Percentiles rank a stretch among this genome's conserved stretches.
These are phyloP conservation scores for Coelastrella sp. DNA, from an alignment of 139 green algal species.

Conservation along the genomic window DNA sequence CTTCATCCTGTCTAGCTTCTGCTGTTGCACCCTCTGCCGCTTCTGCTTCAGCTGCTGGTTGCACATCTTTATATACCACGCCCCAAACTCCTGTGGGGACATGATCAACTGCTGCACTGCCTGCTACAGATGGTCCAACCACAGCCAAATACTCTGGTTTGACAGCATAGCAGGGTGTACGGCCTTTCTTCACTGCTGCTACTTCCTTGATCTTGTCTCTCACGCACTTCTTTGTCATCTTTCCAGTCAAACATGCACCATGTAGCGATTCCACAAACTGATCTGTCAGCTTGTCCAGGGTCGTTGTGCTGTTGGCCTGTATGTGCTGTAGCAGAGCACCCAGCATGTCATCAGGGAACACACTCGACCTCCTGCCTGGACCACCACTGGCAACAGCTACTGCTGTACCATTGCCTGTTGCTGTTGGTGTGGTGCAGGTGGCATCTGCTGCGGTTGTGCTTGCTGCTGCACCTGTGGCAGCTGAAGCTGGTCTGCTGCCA, in stretches of 20 bases:
- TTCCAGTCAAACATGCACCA: constrained; percentile 8
- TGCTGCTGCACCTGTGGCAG: constrained; percentile 15
- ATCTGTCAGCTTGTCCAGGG: constrained; percentile 54
- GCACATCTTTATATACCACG: neutral
- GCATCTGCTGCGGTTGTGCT: neutral
- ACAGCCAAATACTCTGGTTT: constrained; percentile 25
- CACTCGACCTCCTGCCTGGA: neutral
- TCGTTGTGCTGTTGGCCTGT: constrained; percentile 20
- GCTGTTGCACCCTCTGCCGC: neutral
- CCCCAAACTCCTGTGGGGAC: neutral
- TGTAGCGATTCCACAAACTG: constrained; percentile 56
- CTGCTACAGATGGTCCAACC: neutral
- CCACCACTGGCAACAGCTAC: neutral
- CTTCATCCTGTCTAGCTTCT: no score
- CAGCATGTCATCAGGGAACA: constrained; percentile 50
- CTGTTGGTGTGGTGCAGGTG: neutral
- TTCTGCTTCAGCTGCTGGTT: neutral
- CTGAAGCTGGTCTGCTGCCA: neutral
- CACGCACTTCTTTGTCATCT: constrained; percentile 66
- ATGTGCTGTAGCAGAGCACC: constrained; percentile 57
- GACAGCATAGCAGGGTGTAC: constrained; percentile 1
- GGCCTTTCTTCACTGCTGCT: constrained; percentile 1
- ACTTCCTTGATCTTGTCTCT: constrained; percentile 61
- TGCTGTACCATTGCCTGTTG: neutral
- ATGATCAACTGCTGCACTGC: neutral